These are phyloP conservation scores for Avicennia marina DNA, from an alignment of 257 asterid genomes.

Conservation along the genomic window DNA sequence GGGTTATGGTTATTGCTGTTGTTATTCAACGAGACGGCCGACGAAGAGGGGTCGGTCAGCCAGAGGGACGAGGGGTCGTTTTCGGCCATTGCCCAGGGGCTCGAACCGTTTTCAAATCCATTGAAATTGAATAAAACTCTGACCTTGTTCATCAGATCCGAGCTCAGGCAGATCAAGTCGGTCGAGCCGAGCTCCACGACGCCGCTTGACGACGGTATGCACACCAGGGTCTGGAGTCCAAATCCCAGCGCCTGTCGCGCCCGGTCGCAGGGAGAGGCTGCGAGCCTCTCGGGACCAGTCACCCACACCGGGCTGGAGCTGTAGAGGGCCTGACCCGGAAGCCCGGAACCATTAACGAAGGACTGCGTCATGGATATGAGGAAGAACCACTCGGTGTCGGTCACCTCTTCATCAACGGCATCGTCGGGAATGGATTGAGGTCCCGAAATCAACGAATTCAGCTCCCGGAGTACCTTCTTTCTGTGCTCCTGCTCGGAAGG, in stretches of 20 bases:
- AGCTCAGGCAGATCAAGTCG: conserved; percentile 57
- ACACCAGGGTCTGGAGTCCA: conserved; percentile 73
- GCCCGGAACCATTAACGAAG: conserved; percentile 58
- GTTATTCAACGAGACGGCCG: conserved; percentile 15
- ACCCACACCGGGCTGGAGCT: conserved; percentile 69
- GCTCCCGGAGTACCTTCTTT: conserved; percentile 67
- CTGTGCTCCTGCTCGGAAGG: conserved; percentile 71
- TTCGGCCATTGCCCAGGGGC: conserved; percentile 50
- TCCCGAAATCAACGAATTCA: conserved; percentile 69
- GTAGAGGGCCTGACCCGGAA: conserved; percentile 81
- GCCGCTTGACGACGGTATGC: conserved; percentile 70
- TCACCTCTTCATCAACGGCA: conserved; percentile 75
- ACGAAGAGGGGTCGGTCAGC: conserved; percentile 55
- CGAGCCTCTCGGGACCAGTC: conserved; percentile 50
- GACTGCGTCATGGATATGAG: conserved; percentile 80
- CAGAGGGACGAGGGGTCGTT: conserved; percentile 59
- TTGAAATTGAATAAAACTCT: conserved; percentile 57
- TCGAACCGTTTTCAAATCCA: conserved; percentile 36
- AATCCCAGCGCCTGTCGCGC: conserved; percentile 62
- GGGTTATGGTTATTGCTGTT: background rate
- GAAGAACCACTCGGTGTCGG: conserved; percentile 90
- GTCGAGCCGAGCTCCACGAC: conserved; percentile 91
- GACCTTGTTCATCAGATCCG: conserved; percentile 77
- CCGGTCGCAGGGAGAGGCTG: conserved; percentile 54
- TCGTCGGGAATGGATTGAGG: conserved; percentile 33